A percentile compares a stretch with the other conserved stretches of the same genome.
phyloP scores from a whole-genome alignment of 1,284 basidiomycete species.

The Lignosus rhinocerotis region DNA sequence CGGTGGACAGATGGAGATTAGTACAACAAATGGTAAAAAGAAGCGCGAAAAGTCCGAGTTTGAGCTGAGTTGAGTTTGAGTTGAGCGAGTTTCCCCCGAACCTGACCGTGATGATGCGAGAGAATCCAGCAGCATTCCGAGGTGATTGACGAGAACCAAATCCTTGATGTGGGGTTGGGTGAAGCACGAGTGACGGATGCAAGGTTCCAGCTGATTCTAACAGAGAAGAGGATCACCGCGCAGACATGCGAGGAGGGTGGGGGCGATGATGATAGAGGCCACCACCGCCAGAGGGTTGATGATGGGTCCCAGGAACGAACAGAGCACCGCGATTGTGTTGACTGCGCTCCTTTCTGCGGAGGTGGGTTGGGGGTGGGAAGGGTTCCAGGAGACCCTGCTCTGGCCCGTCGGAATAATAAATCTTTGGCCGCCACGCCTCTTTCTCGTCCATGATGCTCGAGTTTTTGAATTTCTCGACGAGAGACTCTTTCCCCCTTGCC shows the following conservation, averaged over 20 bases:
- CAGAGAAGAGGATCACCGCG: constrained; percentile 1
- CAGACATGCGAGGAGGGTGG: constrained; percentile 20
- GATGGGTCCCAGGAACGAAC: constrained; percentile 41
- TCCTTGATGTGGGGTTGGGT: background rate
- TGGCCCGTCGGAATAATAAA: constrained; percentile 77
- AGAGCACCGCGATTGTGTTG: constrained; percentile 71
- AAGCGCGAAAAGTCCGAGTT: no score
- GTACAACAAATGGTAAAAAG: no score
- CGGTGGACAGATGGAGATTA: background rate
- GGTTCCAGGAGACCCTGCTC: constrained; percentile 74
- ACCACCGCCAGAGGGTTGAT: constrained; percentile 19
- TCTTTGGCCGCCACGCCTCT: constrained; percentile 80
- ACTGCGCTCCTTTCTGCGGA: constrained; percentile 74
- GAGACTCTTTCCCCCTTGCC: constrained; percentile 78
- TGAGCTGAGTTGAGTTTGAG: background rate
- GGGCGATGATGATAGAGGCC: constrained; percentile 25
- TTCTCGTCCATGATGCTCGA: constrained; percentile 83
- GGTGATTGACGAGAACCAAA: background rate
- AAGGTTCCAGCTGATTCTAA: background rate
- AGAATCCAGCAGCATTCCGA: background rate
- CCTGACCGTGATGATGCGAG: background rate
- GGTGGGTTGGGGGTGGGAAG: constrained; percentile 78
- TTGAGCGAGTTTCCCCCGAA: no score
- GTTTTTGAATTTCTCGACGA: constrained; percentile 85
- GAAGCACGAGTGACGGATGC: background rate